Base-by-base conservation (phyloP, 371 early-diverging fungal species). In the Dinochytrium kinnereticum region DNA sequence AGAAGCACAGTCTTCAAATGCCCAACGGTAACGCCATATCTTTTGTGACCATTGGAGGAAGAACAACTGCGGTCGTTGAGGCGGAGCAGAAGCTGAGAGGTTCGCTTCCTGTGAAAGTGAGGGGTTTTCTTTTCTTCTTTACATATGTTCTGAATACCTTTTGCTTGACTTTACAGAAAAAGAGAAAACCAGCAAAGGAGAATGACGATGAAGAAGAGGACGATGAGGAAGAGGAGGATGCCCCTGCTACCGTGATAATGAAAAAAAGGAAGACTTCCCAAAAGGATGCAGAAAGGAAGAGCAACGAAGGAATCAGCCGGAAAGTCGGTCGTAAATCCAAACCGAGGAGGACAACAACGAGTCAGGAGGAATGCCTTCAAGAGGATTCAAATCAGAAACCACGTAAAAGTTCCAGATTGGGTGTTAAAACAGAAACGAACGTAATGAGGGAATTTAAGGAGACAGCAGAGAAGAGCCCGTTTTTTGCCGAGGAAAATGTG, bases 11-110 rank as follows among this genome's bases (percentile, higher is more conserved):
- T 67, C 17, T 36, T 59, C 28, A 28, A 24, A 59, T 80, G 68
- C 80, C 80, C 15, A 68, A 78, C n/a, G 89, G 89, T 7, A 68
- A 74, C 51, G n/a, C 10, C 2, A 81, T 89, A 31, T 76, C 50
- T 37, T 87, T 85, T 77, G 80, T 76, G 49, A 87, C 84, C 0
- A 82, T 82, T 0, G 82, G 76, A 1, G 83, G 85, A 1, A 72
- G 83, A 15, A 85, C 86, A 17, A 72, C 67, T 26, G 86, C 82
- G 3, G 39, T 81, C 31, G 82, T 84, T 33, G 78, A 78, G 24
- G 64, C 72, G 7, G 77, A 79, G 1, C 85, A 84, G 65, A 73
- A 68, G n/a, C 74, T 83, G 50, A 71, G 76, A 28, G 39, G 39
- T 7, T 3, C 19, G 44, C 64, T 7, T 31, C 64, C 33, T 61